Evolutionary conservation across 257 asterid genomes (phyloP), one percentile per base, ranked within the genome.

Genomic region (Jaltomata sinuosa): DNA sequence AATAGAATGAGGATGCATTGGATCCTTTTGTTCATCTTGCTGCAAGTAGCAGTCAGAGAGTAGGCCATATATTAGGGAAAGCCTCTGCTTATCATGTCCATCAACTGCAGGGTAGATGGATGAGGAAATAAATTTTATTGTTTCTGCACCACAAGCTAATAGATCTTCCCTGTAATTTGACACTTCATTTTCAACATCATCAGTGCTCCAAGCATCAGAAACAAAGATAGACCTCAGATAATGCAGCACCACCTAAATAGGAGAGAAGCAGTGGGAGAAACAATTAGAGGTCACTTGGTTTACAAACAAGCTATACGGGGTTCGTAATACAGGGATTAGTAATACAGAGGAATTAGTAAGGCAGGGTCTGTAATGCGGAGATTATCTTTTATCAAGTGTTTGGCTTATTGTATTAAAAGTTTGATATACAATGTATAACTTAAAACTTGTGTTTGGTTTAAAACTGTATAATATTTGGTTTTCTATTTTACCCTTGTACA

Each of bases 41-140:
- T 85, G 89, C 87, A 86, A 83, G 85, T 90, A 94, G 94, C 98
- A 97, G 87, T 95, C 96, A 64, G 94, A 87, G 54, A 97, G 99
- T 68, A 97, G 88, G 87, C 85, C 85, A 88, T 94, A 97, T 61
- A 97, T 34, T 81, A 83, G 92, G 83, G 97, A 94, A 89, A 97
- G 97, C 91, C 94, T 91, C 89, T 83, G 90, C 92, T 92, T 95
- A 87, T 97, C 97, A 87, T 82, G 92, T 61, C 99, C 99, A 91
- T 92, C 93, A 82, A 95, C 88, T 77, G 84, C 87, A 77, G 97
- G 93, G 88, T 95, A 97, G 83, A 94, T 94, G 71, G 90, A 90
- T 25, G 82, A 85, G 29, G 89, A 87, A 85, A 91, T 91, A 81
- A 84, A 85, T 88, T 89, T 87, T 82, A 95, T 91, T 85, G 92